Percentiles rank a stretch among this genome's conserved stretches.
These are phyloP conservation scores for Boletus holoroseus DNA, from an alignment of 1,284 basidiomycete genomes.

Conservation along the genomic window DNA sequence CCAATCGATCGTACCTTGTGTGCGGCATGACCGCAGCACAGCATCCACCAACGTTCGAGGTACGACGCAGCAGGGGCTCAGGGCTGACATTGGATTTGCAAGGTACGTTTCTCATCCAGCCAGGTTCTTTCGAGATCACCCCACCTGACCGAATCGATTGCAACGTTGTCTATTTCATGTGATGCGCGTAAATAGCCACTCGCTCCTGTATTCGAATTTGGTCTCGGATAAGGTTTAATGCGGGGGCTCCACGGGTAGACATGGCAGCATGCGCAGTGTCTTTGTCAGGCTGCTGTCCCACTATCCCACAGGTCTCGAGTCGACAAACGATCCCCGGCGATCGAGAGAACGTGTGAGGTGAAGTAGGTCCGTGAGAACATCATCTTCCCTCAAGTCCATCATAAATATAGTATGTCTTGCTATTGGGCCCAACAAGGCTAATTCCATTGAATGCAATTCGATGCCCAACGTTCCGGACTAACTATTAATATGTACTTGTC, in stretches of 20 bases:
- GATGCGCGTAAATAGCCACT: neutral
- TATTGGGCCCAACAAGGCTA: conserved; percentile 6
- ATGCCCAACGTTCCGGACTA: neutral
- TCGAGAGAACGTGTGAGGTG: neutral
- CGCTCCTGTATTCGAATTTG: neutral
- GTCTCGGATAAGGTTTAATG: neutral
- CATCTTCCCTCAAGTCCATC: neutral
- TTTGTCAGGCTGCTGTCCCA: neutral
- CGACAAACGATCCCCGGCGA: neutral
- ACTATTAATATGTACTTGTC: conserved; percentile 8
- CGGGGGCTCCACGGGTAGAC: neutral
- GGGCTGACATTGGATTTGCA: neutral
- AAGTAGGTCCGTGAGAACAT: neutral
- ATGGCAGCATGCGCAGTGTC: too few species aligned
- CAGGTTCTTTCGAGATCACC: neutral
- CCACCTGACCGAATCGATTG: neutral
- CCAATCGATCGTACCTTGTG: neutral
- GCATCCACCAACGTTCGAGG: neutral
- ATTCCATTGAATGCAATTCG: neutral
- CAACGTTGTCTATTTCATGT: neutral
- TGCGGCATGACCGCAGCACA: neutral
- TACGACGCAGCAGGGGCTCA: neutral
- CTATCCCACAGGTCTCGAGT: conserved; percentile 5
- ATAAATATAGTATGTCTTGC: neutral
- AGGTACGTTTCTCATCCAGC: neutral